phyloP scores from a whole-genome alignment of 2,329 filamentous ascomycete genomes.

The Penicillium sp. region DNA sequence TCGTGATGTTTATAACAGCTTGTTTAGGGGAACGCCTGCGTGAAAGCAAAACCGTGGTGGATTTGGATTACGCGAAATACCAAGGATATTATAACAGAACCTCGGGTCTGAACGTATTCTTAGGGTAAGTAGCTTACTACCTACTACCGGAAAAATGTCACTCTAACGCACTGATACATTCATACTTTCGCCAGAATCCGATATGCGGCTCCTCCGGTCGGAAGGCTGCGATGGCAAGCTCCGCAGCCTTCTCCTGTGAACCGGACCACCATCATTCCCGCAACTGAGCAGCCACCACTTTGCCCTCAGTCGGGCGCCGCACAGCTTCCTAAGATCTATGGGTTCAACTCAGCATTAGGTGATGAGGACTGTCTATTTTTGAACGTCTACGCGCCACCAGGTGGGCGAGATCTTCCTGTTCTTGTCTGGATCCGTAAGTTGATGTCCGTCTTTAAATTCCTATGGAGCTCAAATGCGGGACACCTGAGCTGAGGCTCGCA shows the following conservation, averaged over 20 bases:
- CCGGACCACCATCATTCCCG: conserved; percentile 23
- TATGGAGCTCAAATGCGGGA: neutral
- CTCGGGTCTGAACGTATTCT: conserved; percentile 46
- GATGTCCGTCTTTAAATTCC: too few species aligned
- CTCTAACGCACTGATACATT: too few species aligned
- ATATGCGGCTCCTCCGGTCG: conserved; percentile 36
- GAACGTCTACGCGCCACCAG: conserved; percentile 31
- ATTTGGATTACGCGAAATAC: conserved; percentile 50
- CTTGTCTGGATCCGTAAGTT: conserved; percentile 29
- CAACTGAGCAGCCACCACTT: conserved; percentile 25
- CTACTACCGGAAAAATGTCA: too few species aligned
- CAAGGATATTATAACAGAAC: conserved; percentile 42
- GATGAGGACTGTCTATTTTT: conserved; percentile 40
- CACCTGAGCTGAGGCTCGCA: too few species aligned
- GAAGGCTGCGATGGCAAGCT: conserved; percentile 33
- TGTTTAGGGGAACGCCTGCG: too few species aligned
- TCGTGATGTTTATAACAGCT: too few species aligned
- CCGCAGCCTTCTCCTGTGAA: conserved; percentile 26
- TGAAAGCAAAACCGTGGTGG: too few species aligned
- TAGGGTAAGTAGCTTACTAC: too few species aligned
- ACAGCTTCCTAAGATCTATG: conserved; percentile 11
- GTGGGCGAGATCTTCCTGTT: conserved; percentile 30
- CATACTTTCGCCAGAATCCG: conserved; percentile 35
- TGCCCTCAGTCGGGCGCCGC: conserved; percentile 34
- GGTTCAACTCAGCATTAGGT: conserved; percentile 19